Conservation (phyloP, 805 yeast genomes). For the Candida odintsovae region DNA sequence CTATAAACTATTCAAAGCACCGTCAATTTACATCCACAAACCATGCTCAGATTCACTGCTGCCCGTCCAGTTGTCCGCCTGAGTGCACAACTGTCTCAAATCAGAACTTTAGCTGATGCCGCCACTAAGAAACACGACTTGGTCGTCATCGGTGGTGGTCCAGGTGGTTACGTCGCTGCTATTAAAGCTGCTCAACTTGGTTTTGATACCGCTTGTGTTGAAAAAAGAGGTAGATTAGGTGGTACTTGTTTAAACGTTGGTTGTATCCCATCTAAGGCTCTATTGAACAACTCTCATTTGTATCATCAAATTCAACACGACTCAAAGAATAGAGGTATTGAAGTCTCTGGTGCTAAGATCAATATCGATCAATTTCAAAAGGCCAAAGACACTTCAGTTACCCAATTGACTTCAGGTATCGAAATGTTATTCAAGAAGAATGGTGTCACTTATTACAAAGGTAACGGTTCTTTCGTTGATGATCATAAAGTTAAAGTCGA, state of each 20-base stretch:
- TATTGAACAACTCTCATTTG: conserved; percentile 89
- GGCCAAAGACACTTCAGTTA: conserved; percentile 89
- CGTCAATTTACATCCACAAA: neutral
- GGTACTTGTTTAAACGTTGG: conserved; percentile 99
- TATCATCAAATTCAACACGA: conserved; percentile 88
- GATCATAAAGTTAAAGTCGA: conserved; percentile 74
- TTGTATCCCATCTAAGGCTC: conserved; percentile 96
- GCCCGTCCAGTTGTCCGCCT: conserved; percentile 11
- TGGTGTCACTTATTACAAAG: conserved; percentile 91
- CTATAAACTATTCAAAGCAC: neutral
- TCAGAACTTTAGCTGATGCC: conserved; percentile 12
- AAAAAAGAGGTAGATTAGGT: conserved; percentile 93
- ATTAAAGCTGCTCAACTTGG: conserved; percentile 98
- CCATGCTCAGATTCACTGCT: conserved; percentile 18
- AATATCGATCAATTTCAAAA: conserved; percentile 78
- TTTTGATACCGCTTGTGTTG: conserved; percentile 90
- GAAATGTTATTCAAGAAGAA: conserved; percentile 94
- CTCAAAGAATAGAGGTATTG: conserved; percentile 84
- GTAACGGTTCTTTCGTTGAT: conserved; percentile 80
- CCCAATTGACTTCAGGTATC: conserved; percentile 86
- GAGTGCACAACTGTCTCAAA: conserved; percentile 1
- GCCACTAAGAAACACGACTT: conserved; percentile 63
- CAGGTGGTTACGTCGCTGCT: conserved; percentile 99
- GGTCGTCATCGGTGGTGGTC: conserved; percentile 97
- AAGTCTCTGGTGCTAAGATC: conserved; percentile 67